Base-by-base conservation (phyloP, 345 rosid species). In the Cardiospermum halicacabum region DNA sequence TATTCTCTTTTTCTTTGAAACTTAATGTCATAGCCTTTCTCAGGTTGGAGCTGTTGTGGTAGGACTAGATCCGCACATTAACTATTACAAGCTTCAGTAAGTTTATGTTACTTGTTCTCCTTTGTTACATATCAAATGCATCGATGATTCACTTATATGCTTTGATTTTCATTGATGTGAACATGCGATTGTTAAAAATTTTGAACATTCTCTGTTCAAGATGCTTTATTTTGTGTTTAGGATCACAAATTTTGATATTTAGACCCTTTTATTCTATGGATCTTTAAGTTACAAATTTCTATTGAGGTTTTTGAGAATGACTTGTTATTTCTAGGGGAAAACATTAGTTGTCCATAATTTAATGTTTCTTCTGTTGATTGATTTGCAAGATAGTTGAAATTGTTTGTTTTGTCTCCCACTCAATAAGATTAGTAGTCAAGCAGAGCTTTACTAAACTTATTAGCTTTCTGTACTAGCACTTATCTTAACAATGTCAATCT, bases 41-140 rank as follows among this genome's bases (percentile, higher is more conserved):
- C 82, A 87, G 98, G 98, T 88, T 58, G 98, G 98, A 75, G 98
- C 97, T 32, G 96, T 93, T 63, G 92, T 90, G 65, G 97, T 90
- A 50, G 97, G 97, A 60, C 39, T 88, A 49, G 97, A 93, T 67
- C 95, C 92, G 22, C 36, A 59, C 55, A 81, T 93, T 61, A 93
- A 93, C 84, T 90, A 82, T 75, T 91, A 84, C 80, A 93, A 93
- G 85, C 97, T 93, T 72, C 97, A 88, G 97, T 86, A 81, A 77
- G 51, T 51, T 71, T 67, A 56, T 22, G 27, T 56, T 39, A 26
- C 54, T 34, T 57, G 8, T 61, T 65, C 48, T 25, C 60, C 10
- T 62, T 5, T 62, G 13, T 51, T 36, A 26, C 47, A 27, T 49
- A 51, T 57, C 42, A 42, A 68, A 22, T 55, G 5, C 51, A 12